Evolutionary conservation across 192 early-diverging fungal genomes (phyloP).

Genomic region (Umbelopsis sp.): DNA sequence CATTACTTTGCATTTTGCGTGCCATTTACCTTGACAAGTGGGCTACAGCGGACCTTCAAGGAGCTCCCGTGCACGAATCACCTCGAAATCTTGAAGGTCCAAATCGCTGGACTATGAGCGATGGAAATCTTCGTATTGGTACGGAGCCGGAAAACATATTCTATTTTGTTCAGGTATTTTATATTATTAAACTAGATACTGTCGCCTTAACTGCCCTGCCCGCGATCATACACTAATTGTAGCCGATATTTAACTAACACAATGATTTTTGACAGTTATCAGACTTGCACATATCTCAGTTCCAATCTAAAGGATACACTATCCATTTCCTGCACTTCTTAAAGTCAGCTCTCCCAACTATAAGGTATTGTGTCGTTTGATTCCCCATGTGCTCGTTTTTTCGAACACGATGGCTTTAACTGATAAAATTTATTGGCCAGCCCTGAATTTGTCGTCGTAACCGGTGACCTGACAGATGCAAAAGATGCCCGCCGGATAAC

Average conservation of each 20-base stretch:
- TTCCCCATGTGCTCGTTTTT: background rate
- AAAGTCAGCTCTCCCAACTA: slow-evolving; percentile 69
- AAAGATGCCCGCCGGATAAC: slow-evolving; percentile 66
- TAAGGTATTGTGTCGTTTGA: slow-evolving; percentile 36
- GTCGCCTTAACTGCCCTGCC: background rate
- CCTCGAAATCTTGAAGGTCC: slow-evolving; percentile 37
- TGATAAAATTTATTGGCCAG: slow-evolving; percentile 27
- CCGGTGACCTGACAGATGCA: slow-evolving; percentile 90
- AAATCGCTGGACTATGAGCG: background rate
- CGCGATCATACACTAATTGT: too few relatives aligned
- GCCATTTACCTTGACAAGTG: slow-evolving; percentile 27
- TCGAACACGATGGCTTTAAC: slow-evolving; percentile 4
- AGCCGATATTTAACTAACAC: background rate
- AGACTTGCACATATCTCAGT: slow-evolving; percentile 85
- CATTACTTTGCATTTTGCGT: slow-evolving; percentile 30
- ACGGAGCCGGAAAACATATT: slow-evolving; percentile 61
- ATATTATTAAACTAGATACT: background rate
- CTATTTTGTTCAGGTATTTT: slow-evolving; percentile 69
- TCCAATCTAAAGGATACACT: slow-evolving; percentile 60
- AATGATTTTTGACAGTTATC: slow-evolving; percentile 58
- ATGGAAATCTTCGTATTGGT: slow-evolving; percentile 29
- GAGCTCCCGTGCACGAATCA: slow-evolving; percentile 32
- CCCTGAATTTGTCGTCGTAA: slow-evolving; percentile 78
- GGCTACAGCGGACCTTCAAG: slow-evolving; percentile 45
- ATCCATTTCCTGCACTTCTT: slow-evolving; percentile 79